Conservation (phyloP, 208 protist species). For the Strigomonas oncopelti region DNA sequence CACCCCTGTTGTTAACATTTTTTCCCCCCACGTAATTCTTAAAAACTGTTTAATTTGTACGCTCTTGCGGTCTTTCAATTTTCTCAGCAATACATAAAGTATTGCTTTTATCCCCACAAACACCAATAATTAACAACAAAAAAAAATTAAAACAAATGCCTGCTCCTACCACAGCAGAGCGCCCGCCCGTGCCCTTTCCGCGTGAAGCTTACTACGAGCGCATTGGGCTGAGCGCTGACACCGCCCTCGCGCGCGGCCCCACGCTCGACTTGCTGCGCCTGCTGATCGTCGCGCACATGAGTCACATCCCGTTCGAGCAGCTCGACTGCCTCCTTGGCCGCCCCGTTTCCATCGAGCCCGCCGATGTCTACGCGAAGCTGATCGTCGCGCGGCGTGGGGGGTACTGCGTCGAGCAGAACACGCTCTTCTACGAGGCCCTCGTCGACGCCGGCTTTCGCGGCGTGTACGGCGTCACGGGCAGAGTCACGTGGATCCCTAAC, state of each 20-base stretch:
- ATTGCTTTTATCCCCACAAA: background rate
- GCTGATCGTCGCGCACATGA: slow-evolving; percentile 13
- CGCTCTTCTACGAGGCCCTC: slow-evolving; percentile 19
- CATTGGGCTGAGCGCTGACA: slow-evolving; percentile 17
- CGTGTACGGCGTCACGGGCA: slow-evolving; percentile 11
- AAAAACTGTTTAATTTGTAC: too few relatives aligned
- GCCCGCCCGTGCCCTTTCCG: slow-evolving; percentile 14
- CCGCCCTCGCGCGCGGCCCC: slow-evolving; percentile 3
- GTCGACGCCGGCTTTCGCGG: slow-evolving; percentile 16
- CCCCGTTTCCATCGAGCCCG: slow-evolving; percentile 12
- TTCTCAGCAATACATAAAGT: too few relatives aligned
- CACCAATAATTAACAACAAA: background rate
- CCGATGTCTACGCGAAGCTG: slow-evolving; percentile 17
- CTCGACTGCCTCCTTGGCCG: slow-evolving; percentile 18
- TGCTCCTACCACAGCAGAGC: background rate
- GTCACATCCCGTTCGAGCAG: slow-evolving; percentile 22
- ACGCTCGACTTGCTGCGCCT: slow-evolving; percentile 14
- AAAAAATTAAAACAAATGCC: background rate
- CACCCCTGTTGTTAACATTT: background rate
- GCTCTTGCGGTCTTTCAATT: too few relatives aligned
- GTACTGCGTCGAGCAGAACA: slow-evolving; percentile 27
- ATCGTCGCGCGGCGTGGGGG: slow-evolving; percentile 22
- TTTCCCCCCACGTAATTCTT: too few relatives aligned
- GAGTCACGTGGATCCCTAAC: slow-evolving; percentile 9
- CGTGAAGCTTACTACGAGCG: slow-evolving; percentile 22